phyloP scores from a whole-genome alignment of 768 basidiomycete species.

The Tricholomella constricta region DNA sequence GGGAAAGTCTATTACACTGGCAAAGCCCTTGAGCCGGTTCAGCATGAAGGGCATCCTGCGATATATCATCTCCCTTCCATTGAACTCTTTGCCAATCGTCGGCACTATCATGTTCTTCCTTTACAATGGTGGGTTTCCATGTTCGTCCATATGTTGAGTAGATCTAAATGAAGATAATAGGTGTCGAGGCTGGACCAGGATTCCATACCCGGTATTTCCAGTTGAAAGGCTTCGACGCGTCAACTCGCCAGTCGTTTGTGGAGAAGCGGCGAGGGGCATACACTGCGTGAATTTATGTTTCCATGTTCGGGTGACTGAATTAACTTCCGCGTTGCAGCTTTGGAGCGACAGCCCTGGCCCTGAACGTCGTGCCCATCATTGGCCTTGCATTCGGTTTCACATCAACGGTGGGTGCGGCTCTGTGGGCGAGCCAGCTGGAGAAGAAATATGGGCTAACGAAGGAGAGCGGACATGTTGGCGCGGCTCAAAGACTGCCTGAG shows the following conservation, averaged over 20 bases:
- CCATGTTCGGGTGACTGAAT: background rate
- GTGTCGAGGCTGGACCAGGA: slow-evolving; percentile 49
- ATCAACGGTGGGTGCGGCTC: slow-evolving; percentile 66
- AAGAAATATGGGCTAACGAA: slow-evolving; percentile 25
- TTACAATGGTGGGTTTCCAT: slow-evolving; percentile 42
- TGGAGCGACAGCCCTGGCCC: slow-evolving; percentile 57
- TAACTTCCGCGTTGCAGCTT: slow-evolving; percentile 38
- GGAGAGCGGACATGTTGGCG: slow-evolving; percentile 3
- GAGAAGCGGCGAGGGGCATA: slow-evolving; percentile 56
- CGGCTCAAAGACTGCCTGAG: slow-evolving; percentile 12
- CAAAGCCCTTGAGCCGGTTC: slow-evolving; percentile 48
- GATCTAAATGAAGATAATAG: slow-evolving; percentile 4
- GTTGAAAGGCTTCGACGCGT: slow-evolving; percentile 54
- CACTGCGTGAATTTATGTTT: slow-evolving; percentile 50
- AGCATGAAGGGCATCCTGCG: slow-evolving; percentile 48
- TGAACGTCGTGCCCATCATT: slow-evolving; percentile 62
- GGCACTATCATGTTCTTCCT: slow-evolving; percentile 65
- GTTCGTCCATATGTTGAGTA: background rate
- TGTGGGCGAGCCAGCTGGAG: slow-evolving; percentile 74
- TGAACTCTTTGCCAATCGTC: slow-evolving; percentile 67
- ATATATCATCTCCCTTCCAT: slow-evolving; percentile 65
- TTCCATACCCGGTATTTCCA: slow-evolving; percentile 72
- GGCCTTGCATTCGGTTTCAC: slow-evolving; percentile 64
- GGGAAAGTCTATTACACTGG: slow-evolving; percentile 49
- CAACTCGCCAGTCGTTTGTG: slow-evolving; percentile 47